A percentile compares a stretch with the other conserved stretches of the same genome.
Evolutionary conservation across 2,329 filamentous ascomycete species (phyloP).

Genomic region (Pseudogymnoascus sp.): DNA sequence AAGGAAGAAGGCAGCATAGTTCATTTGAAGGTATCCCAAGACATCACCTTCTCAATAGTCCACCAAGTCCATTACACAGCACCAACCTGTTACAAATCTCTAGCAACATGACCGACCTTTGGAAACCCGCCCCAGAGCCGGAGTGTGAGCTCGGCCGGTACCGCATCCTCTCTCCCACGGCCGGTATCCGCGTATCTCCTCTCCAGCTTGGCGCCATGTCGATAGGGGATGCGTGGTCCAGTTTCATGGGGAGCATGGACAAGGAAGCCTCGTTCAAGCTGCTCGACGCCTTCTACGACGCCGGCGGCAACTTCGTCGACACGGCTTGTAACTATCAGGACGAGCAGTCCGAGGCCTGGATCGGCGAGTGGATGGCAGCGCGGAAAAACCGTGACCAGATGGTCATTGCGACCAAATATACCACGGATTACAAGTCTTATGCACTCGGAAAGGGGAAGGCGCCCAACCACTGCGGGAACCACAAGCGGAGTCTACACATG

Average conservation of each 20-base stretch:
- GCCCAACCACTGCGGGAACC: slow-evolving; percentile 51
- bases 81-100: not conserved
- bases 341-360: slow-evolving; percentile 54
- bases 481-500: slow-evolving; percentile 49
- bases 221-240: slow-evolving; percentile 49
- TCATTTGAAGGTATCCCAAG: not conserved
- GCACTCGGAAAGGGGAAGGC: slow-evolving; percentile 35
- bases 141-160: slow-evolving; percentile 56
- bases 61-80: not conserved
- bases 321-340: slow-evolving; percentile 51
- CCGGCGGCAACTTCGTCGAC: slow-evolving; percentile 63
- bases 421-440: slow-evolving; percentile 45
- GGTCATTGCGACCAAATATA: slow-evolving; percentile 65
- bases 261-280: slow-evolving; percentile 48
- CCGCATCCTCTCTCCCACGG: slow-evolving; percentile 57
- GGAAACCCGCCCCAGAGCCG: slow-evolving; percentile 40
- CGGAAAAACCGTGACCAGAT: slow-evolving; percentile 59
- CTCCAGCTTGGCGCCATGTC: slow-evolving; percentile 58
- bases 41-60: not conserved
- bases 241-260: slow-evolving; percentile 42
- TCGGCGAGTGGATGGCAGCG: slow-evolving; percentile 63
- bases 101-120: not conserved
- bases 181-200: slow-evolving; percentile 57
- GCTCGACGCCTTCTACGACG: slow-evolving; percentile 46
- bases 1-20: not conserved